A percentile compares a stretch with the other conserved stretches of the same genome.
Evolutionary conservation across 768 basidiomycete genomes (phyloP).

Genomic region (Pholiota molesta): DNA sequence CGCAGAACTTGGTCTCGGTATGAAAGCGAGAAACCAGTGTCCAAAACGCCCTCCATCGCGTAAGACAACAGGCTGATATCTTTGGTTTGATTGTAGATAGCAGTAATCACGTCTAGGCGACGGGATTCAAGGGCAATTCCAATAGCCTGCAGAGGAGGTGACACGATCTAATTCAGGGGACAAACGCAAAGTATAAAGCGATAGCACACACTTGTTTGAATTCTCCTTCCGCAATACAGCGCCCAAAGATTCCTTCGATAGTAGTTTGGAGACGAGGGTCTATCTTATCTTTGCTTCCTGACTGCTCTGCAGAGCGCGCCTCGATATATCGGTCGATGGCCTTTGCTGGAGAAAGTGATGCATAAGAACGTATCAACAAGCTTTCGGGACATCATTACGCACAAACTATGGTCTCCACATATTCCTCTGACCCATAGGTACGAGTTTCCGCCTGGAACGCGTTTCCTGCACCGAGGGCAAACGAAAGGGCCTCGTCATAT

Average conservation of each 20-base stretch:
- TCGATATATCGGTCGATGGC: conserved; percentile 94
- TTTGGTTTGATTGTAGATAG: conserved; percentile 70
- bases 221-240: conserved; percentile 88
- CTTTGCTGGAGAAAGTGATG: conserved; percentile 61
- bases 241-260: conserved; percentile 86
- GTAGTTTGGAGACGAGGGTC: conserved; percentile 81
- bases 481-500: conserved; percentile 93
- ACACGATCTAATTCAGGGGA: conserved; percentile 10
- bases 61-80: conserved; percentile 87
- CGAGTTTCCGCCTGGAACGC: conserved; percentile 81
- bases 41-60: conserved; percentile 89
- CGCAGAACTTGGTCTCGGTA: conserved; percentile 83
- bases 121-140: conserved; percentile 94
- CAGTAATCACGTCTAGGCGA: conserved; percentile 83
- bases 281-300: conserved; percentile 57
- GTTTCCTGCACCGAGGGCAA: conserved; percentile 88
- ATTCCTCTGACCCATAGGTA: conserved; percentile 73
- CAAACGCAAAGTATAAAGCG: conserved; percentile 14
- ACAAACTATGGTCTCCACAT: conserved; percentile 95
- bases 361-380: neutral
- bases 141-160: conserved; percentile 62
- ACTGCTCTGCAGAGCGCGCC: conserved; percentile 60
- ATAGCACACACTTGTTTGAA: conserved; percentile 73
- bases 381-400: conserved; percentile 35
- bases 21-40: conserved; percentile 84